A percentile compares a stretch with the other conserved stretches of the same genome.
phyloP scores from a whole-genome alignment of 345 rosid genomes.

The Carallia brachiata region DNA sequence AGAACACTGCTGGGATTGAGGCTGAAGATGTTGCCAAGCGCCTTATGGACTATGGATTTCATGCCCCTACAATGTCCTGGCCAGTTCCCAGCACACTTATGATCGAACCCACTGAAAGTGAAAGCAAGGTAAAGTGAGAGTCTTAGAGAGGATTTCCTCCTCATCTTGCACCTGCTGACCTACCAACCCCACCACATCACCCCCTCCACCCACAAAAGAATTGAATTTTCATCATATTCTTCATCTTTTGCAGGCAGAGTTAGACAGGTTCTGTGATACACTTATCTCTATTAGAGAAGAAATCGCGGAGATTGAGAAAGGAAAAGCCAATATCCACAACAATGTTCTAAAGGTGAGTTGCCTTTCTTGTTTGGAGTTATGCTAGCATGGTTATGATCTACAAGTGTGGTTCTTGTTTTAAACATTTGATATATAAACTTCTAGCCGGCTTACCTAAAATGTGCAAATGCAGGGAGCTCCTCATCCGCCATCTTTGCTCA shows the following conservation, averaged over 20 bases:
- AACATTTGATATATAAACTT: neutral
- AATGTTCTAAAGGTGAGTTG: slow-evolving; percentile 81
- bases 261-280: slow-evolving; percentile 94
- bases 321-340: slow-evolving; percentile 88
- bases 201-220: no score
- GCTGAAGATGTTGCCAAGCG: slow-evolving; percentile 99
- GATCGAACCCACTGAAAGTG: slow-evolving; percentile 99
- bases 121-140: slow-evolving; percentile 74
- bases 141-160: neutral
- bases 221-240: slow-evolving; percentile 2
- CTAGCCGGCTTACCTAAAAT: slow-evolving; percentile 6
- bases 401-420: neutral
- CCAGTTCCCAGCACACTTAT: slow-evolving; percentile 98
- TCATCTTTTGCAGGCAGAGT: slow-evolving; percentile 72
- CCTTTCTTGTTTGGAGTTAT: neutral
- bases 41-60: slow-evolving; percentile 95
- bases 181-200: no score
- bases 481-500: slow-evolving; percentile 97
- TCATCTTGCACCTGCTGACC: neutral
- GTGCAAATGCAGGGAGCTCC: slow-evolving; percentile 80
- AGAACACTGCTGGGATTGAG: slow-evolving; percentile 91
- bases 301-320: slow-evolving; percentile 86
- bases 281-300: slow-evolving; percentile 96
- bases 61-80: slow-evolving; percentile 98
- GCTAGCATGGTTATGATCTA: neutral